Base-by-base conservation (phyloP, 768 basidiomycete species). In the Lenzites betulinus region DNA sequence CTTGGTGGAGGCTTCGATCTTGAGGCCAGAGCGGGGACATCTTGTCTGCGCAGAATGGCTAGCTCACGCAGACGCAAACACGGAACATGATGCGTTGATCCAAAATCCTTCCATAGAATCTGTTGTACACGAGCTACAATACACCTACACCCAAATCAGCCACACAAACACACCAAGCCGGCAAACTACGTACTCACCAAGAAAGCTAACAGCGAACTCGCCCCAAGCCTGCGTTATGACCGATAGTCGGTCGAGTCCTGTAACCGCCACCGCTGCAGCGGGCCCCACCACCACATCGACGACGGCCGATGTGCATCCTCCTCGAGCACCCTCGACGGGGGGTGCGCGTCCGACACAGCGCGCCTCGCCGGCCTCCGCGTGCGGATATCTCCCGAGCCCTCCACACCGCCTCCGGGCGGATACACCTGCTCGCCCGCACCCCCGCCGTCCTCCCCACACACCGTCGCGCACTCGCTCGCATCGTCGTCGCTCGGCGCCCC, bases 271-370 rank as follows among this genome's bases (percentile, higher is more conserved):
- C 80, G 78, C 47, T 81, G 77, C 22, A 93, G 72, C 2, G 91
- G 90, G 0, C 89, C 88, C 89, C 90, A 92, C 87, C 89, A 90
- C 86, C 85, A 91, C 60, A 89, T 62, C 7, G 88, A 89, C 33
- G 70, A 69, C 13, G 69, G 66, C 67, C 59, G 61, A n/a, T 53
- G 54, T 16, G 47, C 36, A 13, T 64, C 65, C 22, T 53, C 57
- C 20, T 50, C 53, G 28, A 50, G 44, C n/a, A 16, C 41, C 7
- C n/a, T 35, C 5, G 47, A 49, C 8, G n/a, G 44, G 43, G 62
- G 42, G 28, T 59, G 23, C 46, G 43, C 41, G 15, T 51, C 58
- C n/a, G 50, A 39, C 38, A 23, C 33, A 2, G 36, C 35, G 4
- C 51, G 47, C 16, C 52, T 26, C 2, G 38, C 9, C 26, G 28